Evolutionary conservation across 208 protist species (phyloP).

Genomic region (Vickermania ingenoplastis): DNA sequence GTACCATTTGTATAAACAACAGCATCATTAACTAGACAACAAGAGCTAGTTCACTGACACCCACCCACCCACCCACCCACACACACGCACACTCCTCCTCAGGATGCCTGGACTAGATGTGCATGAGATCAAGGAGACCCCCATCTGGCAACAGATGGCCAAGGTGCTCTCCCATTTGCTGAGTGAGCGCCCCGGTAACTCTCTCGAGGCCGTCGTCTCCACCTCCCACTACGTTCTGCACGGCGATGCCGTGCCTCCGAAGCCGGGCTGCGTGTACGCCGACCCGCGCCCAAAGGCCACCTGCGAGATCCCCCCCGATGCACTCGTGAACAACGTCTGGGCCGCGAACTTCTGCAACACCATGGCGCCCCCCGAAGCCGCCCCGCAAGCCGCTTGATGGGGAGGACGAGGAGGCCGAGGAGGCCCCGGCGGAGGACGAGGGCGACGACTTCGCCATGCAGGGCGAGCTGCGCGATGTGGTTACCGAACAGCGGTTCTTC

Average conservation of each 20-base stretch:
- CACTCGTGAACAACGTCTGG: conserved; percentile 57
- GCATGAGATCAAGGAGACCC: conserved; percentile 51
- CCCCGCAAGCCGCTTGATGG: conserved; percentile 38
- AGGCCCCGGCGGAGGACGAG: conserved; percentile 19
- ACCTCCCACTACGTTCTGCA: conserved; percentile 63
- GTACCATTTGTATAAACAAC: too few relatives aligned
- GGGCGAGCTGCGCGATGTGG: conserved; percentile 67
- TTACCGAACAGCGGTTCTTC: conserved; percentile 75
- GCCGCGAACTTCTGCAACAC: conserved; percentile 60
- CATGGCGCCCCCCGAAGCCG: conserved; percentile 59
- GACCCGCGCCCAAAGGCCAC: conserved; percentile 45
- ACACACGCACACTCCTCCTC: too few relatives aligned
- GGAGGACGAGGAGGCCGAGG: conserved; percentile 65
- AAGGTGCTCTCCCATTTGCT: conserved; percentile 66
- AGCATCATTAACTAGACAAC: too few relatives aligned
- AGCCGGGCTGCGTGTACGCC: conserved; percentile 39
- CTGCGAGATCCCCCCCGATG: conserved; percentile 46
- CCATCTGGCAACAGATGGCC: conserved; percentile 83
- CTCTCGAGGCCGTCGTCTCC: conserved; percentile 55
- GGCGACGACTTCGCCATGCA: conserved; percentile 33
- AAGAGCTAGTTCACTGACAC: too few relatives aligned
- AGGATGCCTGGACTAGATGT: conserved; percentile 43
- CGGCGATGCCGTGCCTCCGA: conserved; percentile 54
- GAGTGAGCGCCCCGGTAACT: conserved; percentile 50
- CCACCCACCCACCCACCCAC: too few relatives aligned